Conservation (phyloP, 176 grass and related monocot species). For the Paspalum notatum region DNA sequence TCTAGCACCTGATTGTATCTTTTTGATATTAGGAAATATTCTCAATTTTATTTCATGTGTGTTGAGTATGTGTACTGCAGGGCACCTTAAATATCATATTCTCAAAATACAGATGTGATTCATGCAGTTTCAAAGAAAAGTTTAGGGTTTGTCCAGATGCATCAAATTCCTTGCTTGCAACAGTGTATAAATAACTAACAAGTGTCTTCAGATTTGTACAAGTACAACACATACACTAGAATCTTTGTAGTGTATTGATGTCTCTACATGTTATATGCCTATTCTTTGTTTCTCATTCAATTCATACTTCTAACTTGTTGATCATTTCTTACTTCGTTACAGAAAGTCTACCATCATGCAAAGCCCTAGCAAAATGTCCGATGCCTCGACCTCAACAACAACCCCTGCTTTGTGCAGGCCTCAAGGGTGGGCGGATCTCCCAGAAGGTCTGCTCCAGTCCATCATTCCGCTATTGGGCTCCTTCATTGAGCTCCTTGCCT, state of each 20-base stretch:
- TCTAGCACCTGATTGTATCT: too few relatives aligned
- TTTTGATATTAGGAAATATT: too few relatives aligned
- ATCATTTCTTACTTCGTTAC: not conserved
- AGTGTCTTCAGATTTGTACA: not conserved
- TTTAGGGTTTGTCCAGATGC: too few relatives aligned
- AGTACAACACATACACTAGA: not conserved
- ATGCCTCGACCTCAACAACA: not conserved
- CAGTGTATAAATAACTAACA: not conserved
- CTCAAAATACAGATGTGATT: too few relatives aligned
- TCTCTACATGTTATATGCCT: not conserved
- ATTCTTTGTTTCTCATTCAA: not conserved
- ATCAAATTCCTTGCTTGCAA: not conserved
- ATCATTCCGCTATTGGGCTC: conserved; percentile 38
- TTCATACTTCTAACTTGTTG: not conserved
- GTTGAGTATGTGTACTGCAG: too few relatives aligned
- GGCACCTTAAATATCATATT: too few relatives aligned
- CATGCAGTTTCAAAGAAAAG: too few relatives aligned
- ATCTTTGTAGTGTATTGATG: not conserved
- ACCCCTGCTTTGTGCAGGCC: not conserved
- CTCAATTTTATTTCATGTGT: too few relatives aligned
- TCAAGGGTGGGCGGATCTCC: conserved; percentile 42
- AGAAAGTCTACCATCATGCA: conserved; percentile 22
- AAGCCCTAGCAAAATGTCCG: not conserved
- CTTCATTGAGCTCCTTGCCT: conserved; percentile 46
- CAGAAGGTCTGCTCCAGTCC: conserved; percentile 26